These are phyloP conservation scores for Phaeoacremonium minimum DNA, from an alignment of 2,329 filamentous ascomycete genomes.

Conservation along the genomic window DNA sequence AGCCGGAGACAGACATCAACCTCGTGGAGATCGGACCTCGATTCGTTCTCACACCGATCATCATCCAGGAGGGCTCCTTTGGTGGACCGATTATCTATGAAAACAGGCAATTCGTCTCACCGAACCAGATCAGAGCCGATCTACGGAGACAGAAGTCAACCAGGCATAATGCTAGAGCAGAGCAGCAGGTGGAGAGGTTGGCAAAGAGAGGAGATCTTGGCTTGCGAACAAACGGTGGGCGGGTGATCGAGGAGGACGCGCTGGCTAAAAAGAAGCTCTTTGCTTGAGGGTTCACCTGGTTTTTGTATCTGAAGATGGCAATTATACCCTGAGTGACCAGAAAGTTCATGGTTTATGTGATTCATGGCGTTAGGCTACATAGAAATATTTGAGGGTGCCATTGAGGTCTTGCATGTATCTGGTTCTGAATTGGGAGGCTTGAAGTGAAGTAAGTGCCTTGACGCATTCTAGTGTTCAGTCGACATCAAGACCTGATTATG, in stretches of 20 bases:
- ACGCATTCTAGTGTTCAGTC: no score
- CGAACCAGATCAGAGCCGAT: conserved; percentile 88
- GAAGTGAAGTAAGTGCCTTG: no score
- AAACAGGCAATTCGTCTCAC: conserved; percentile 95
- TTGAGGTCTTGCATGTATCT: no score
- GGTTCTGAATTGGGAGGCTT: no score
- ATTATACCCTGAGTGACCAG: conserved; percentile 7
- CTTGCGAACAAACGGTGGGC: conserved; percentile 62
- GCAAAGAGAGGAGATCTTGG: conserved; percentile 75
- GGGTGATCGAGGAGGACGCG: conserved; percentile 58
- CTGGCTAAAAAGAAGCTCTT: conserved; percentile 77
- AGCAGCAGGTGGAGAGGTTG: conserved; percentile 67
- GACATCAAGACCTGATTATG: no score
- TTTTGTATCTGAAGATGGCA: conserved; percentile 5
- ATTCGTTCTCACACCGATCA: conserved; percentile 88
- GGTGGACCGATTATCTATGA: conserved; percentile 96
- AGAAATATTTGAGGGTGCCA: no score
- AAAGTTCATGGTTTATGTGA: background rate
- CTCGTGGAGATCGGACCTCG: conserved; percentile 92
- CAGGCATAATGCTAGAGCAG: conserved; percentile 71
- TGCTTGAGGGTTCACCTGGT: conserved; percentile 42
- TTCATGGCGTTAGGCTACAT: no score
- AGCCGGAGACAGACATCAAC: conserved; percentile 68
- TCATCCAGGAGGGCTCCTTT: conserved; percentile 92
- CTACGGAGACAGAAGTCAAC: conserved; percentile 71